phyloP scores from a whole-genome alignment of 495 filamentous ascomycete genomes.

The Talaromyces wortmannii region DNA sequence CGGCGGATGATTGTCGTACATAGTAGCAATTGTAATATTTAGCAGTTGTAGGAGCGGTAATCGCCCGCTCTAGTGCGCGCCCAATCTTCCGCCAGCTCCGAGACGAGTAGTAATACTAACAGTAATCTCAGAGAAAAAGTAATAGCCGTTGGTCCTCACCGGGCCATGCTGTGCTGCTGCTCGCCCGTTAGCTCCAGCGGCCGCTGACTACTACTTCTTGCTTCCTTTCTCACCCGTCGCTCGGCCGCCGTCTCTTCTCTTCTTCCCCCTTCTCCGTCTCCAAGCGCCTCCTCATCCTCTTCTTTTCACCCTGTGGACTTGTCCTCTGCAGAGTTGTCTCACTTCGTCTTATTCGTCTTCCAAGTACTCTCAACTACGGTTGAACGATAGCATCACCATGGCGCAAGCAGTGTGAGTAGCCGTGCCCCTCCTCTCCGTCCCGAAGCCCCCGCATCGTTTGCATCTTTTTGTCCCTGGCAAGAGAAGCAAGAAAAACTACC shows the following conservation, averaged over 20 bases:
- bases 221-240: constrained; percentile 5
- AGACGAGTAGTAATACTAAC: not conserved
- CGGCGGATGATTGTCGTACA: too few relatives aligned
- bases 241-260: constrained; percentile 9
- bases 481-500: not conserved
- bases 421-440: constrained; percentile 7
- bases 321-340: not conserved
- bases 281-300: constrained; percentile 4
- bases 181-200: not conserved
- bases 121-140: not conserved
- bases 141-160: not conserved
- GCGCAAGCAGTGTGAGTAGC: constrained; percentile 53
- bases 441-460: not conserved
- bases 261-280: constrained; percentile 11
- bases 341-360: constrained; percentile 2
- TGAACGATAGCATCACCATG: constrained; percentile 26
- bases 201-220: not conserved
- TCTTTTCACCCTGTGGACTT: not conserved
- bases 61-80: too few relatives aligned
- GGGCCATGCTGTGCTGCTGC: not conserved
- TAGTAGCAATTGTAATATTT: too few relatives aligned
- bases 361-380: not conserved
- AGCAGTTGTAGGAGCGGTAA: too few relatives aligned
- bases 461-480: too few relatives aligned
- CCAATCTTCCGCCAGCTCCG: too few relatives aligned